These are phyloP conservation scores for Populus hybrid DNA, from an alignment of 441 rosid genomes.

Conservation along the genomic window DNA sequence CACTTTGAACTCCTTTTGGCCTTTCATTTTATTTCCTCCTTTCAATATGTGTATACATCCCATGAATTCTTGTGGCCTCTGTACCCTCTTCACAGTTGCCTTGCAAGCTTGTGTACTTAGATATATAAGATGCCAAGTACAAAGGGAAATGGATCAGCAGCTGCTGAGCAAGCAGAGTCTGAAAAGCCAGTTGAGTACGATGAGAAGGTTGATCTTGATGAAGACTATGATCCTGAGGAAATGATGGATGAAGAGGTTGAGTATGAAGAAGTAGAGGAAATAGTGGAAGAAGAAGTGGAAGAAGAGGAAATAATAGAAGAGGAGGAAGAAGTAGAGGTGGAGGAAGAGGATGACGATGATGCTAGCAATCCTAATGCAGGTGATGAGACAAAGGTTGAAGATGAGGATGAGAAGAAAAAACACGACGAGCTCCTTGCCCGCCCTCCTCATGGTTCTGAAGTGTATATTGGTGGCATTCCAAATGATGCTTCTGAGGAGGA, in stretches of 20 bases:
- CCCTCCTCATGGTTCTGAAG: constrained; percentile 98
- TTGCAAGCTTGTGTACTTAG: constrained; percentile 78
- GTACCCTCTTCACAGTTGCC: constrained; percentile 88
- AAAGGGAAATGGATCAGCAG: constrained; percentile 50
- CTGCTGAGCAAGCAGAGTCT: constrained; percentile 36
- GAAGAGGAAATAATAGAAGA: constrained; percentile 84
- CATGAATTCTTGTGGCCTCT: constrained; percentile 85
- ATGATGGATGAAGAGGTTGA: constrained; percentile 48
- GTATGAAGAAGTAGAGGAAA: constrained; percentile 72
- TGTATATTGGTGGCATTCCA: constrained; percentile 85
- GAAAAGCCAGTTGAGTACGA: constrained; percentile 49
- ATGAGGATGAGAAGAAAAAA: constrained; percentile 50
- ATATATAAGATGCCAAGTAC: constrained; percentile 77
- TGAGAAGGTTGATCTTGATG: constrained; percentile 82
- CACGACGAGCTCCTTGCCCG: constrained; percentile 71
- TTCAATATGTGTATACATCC: constrained; percentile 68
- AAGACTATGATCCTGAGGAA: constrained; percentile 57
- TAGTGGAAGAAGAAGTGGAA: constrained; percentile 75
- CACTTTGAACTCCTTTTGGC: constrained; percentile 64
- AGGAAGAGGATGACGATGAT: constrained; percentile 50
- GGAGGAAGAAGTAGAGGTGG: constrained; percentile 66
- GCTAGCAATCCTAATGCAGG: constrained; percentile 29
- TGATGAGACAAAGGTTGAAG: constrained; percentile 46
- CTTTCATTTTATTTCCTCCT: constrained; percentile 88
- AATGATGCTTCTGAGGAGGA: constrained; percentile 69